Conservation (phyloP, 1,139 yeast species). For the Trichomonascaceae sp. region DNA sequence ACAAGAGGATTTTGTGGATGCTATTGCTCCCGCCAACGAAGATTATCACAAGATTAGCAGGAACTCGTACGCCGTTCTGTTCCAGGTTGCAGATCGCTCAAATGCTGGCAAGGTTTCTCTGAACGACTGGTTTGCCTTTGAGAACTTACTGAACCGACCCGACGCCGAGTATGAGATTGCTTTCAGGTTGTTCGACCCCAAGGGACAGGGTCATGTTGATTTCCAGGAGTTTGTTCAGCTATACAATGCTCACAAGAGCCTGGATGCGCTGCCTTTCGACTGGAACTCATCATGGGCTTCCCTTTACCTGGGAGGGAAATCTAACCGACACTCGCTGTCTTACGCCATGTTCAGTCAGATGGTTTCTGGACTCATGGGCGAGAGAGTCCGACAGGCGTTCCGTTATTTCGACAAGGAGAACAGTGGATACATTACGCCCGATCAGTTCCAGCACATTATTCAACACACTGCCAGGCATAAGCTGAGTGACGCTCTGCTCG, state of each 20-base stretch:
- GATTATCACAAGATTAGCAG: slow-evolving; percentile 31
- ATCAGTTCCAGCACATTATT: slow-evolving; percentile 29
- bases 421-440: slow-evolving; percentile 30
- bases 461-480: slow-evolving; percentile 29
- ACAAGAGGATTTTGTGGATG: slow-evolving; percentile 30
- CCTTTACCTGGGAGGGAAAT: slow-evolving; percentile 28
- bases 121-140: slow-evolving; percentile 31
- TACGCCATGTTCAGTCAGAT: slow-evolving; percentile 33
- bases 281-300: slow-evolving; percentile 32
- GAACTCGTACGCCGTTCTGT: slow-evolving; percentile 31
- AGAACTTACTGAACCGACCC: slow-evolving; percentile 28
- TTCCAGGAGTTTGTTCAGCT: slow-evolving; percentile 28
- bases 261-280: slow-evolving; percentile 29
- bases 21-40: slow-evolving; percentile 31
- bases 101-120: slow-evolving; percentile 23
- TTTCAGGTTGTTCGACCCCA: slow-evolving; percentile 30
- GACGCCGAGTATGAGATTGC: slow-evolving; percentile 37
- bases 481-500: slow-evolving; percentile 28
- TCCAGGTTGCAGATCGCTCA: slow-evolving; percentile 30
- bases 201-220: slow-evolving; percentile 29
- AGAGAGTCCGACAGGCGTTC: slow-evolving; percentile 35
- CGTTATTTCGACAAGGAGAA: slow-evolving; percentile 24
- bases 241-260: slow-evolving; percentile 25
- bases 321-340: slow-evolving; percentile 27
- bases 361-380: slow-evolving; percentile 33